Base-by-base conservation (phyloP, 2,329 filamentous ascomycete genomes). In the Colletotrichum somersetense region DNA sequence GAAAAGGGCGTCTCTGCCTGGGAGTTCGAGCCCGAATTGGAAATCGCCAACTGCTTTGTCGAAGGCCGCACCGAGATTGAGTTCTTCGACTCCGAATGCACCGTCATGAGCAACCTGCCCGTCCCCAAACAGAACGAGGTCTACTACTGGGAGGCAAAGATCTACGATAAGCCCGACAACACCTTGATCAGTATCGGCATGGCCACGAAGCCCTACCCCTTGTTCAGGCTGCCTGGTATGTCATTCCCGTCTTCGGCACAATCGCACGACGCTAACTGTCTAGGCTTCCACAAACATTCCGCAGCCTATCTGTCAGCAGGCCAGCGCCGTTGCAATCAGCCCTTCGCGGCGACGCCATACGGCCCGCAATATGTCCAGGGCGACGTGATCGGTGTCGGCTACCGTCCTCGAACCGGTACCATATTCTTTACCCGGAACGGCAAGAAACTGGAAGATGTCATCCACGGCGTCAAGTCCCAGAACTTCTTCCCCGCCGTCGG, bases 1-100 rank as follows among this genome's bases (percentile, higher is more conserved):
- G 96, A 99, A 85, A 99, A 99, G 82, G 96, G 96, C 62, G 96
- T 99, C n/a, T 97, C 96, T 6, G 96, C 96, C 8, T 99, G 96
- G 96, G 96, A 99, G 81, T 99, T 99, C 78, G 96, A 98, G 81
- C 96, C 96, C n/a, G 96, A 99, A 82, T 85, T 98, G 46, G 96
- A 99, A 83, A 98, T 98, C 76, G 96, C 96, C 76, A 98, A 98
- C 83, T 99, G 96, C 82, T 99, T 99, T 80, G 96, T 99, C 75
- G 96, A 99, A 83, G 96, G 86, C 52, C 91, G 96, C 75, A 99
- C 96, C 14, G 96, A 99, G 82, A 97, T 99, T 75, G 96, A 99
- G 81, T 99, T 99, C 84, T 99, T 97, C 79, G 96, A 99, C 82
- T 96, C 95, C 2, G 96, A 97, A 81, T 98, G 96, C 85, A 97